A percentile compares a stretch with the other conserved stretches of the same genome.
phyloP scores from a whole-genome alignment of 2,329 filamentous ascomycete genomes.

The Paraphaeosphaeria sporulosa region DNA sequence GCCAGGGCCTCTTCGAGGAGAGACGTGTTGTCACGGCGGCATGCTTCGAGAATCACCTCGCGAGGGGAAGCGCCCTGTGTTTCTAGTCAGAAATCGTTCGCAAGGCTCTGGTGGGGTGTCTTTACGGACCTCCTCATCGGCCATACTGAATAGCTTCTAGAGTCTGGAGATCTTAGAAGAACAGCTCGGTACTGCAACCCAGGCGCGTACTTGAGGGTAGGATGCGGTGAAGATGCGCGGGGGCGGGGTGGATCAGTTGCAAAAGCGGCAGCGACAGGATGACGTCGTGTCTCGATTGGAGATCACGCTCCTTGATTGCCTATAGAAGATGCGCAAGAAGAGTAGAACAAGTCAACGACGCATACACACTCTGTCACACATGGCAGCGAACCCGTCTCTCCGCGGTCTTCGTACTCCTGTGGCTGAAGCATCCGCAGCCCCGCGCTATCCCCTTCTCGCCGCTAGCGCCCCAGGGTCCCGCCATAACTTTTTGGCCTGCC shows the following conservation, averaged over 20 bases:
- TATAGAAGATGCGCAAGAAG: too few species aligned
- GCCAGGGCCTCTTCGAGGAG: slow-evolving; percentile 78
- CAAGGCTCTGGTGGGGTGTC: neutral
- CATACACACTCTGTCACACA: neutral
- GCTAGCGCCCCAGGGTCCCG: slow-evolving; percentile 33
- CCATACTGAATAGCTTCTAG: slow-evolving; percentile 33
- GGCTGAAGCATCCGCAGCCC: slow-evolving; percentile 24
- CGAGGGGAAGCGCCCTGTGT: slow-evolving; percentile 80
- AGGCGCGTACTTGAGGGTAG: neutral
- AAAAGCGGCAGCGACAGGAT: neutral
- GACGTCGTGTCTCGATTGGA: neutral
- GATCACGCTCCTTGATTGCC: too few species aligned
- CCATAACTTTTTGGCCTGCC: slow-evolving; percentile 34
- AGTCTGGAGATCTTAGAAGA: neutral
- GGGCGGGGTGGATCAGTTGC: slow-evolving; percentile 10
- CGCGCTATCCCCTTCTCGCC: slow-evolving; percentile 32
- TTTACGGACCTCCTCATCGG: slow-evolving; percentile 38
- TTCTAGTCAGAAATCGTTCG: slow-evolving; percentile 17
- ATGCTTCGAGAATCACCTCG: slow-evolving; percentile 91
- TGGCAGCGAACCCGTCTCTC: slow-evolving; percentile 26
- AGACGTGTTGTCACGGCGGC: slow-evolving; percentile 89
- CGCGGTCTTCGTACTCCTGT: slow-evolving; percentile 20
- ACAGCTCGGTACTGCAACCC: neutral
- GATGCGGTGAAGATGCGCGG: slow-evolving; percentile 1
- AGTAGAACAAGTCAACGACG: neutral